Conservation (phyloP, 139 green algal species). For the Coelastrella sp. region DNA sequence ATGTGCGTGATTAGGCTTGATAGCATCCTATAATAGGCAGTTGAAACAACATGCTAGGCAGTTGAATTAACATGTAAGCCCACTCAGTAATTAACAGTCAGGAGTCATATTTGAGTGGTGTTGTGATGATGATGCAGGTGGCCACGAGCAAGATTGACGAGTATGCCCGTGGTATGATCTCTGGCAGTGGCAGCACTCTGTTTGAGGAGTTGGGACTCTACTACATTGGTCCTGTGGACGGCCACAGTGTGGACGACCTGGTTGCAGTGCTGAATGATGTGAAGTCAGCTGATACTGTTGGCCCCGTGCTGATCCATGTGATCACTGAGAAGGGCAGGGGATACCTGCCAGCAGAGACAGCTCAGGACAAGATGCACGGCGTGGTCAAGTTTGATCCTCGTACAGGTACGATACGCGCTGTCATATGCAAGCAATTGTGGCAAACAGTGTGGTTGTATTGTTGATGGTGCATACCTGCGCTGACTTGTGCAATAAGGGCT, state of each 20-base stretch:
- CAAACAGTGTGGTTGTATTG: no score
- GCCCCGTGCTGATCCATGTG: slow-evolving; percentile 97
- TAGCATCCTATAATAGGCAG: no score
- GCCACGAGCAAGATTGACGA: slow-evolving; percentile 99
- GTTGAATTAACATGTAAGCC: no score
- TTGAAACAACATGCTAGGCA: no score
- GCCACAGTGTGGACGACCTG: slow-evolving; percentile 95
- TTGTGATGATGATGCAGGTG: slow-evolving; percentile 58
- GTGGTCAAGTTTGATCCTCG: slow-evolving; percentile 96
- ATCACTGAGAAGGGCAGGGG: slow-evolving; percentile 98
- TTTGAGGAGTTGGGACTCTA: slow-evolving; percentile 99
- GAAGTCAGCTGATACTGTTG: slow-evolving; percentile 86
- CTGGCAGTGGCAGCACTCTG: slow-evolving; percentile 90
- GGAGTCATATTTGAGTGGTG: background rate
- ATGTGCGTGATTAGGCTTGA: no score
- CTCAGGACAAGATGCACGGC: slow-evolving; percentile 97
- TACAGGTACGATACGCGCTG: slow-evolving; percentile 71
- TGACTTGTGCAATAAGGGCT: no score
- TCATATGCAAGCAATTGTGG: no score
- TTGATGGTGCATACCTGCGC: no score
- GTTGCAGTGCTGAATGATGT: slow-evolving; percentile 79
- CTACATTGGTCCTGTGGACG: slow-evolving; percentile 99
- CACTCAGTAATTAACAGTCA: no score
- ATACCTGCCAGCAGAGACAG: slow-evolving; percentile 94
- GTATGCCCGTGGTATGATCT: slow-evolving; percentile 99